Evolutionary conservation across 495 filamentous ascomycete species (phyloP).

Genomic region (Penicillium herquei): DNA sequence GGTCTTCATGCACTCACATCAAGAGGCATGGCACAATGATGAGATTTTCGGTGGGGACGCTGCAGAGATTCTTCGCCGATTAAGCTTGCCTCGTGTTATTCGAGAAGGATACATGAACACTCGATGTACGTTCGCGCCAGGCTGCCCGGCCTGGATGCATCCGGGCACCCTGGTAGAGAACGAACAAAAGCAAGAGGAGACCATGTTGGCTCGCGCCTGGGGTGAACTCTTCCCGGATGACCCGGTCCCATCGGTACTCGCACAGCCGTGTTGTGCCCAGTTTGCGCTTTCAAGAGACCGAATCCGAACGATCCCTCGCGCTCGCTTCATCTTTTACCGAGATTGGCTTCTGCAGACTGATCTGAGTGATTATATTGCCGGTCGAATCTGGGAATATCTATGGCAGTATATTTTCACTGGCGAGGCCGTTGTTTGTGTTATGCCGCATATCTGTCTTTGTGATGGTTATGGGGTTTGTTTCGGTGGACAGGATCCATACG

Average conservation of each 20-base stretch:
- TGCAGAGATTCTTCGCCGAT: constrained; percentile 49
- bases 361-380: constrained; percentile 63
- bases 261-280: constrained; percentile 65
- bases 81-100: constrained; percentile 53
- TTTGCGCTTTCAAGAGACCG: constrained; percentile 59
- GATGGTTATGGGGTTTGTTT: constrained; percentile 80
- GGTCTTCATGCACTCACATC: constrained; percentile 70
- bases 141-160: constrained; percentile 67
- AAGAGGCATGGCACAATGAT: constrained; percentile 66
- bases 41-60: constrained; percentile 49
- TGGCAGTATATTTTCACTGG: constrained; percentile 72
- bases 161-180: constrained; percentile 52
- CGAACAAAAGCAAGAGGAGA: constrained; percentile 59
- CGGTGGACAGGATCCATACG: constrained; percentile 54
- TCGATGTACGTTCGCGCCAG: constrained; percentile 59
- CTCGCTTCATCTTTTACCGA: constrained; percentile 60
- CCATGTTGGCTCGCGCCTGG: constrained; percentile 53
- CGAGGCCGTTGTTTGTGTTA: constrained; percentile 57
- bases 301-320: constrained; percentile 54
- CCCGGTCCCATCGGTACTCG: constrained; percentile 52
- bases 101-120: constrained; percentile 65
- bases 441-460: constrained; percentile 70
- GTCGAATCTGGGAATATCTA: constrained; percentile 73
- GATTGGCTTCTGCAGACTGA: constrained; percentile 68
- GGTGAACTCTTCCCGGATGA: constrained; percentile 55